Evolutionary conservation across 2,329 filamentous ascomycete genomes (phyloP), one percentile per base, ranked within the genome.

Genomic region (Colletotrichum incanum): DNA sequence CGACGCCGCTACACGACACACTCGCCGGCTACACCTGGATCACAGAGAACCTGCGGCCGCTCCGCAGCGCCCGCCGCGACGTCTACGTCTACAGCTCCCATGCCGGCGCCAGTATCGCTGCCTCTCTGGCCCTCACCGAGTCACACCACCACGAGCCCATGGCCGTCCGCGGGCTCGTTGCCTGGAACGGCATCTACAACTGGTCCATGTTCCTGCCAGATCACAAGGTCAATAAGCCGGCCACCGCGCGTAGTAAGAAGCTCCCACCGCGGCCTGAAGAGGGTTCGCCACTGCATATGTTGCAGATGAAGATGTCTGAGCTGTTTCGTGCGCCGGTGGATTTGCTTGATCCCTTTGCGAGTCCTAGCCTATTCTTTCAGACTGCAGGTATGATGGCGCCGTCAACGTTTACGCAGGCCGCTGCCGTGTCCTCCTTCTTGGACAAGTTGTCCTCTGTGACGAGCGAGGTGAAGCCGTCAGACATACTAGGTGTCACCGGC

Each of bases 101-200:
- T 74, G 83, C 92, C 0, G 88, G 90, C 20, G 90, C 88, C 45
- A 84, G 86, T 18, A 81, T 92, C 9, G 90, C 89, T 37, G 82
- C 86, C 18, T 86, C 88, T 1, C 81, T 92, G 3, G 86, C 89
- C 11, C 79, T 92, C 54, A 92, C 89, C 2, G 89, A 91, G 77
- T 81, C 85, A 1, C 82, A 84, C 55, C 75, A 80, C 2, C 81
- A 86, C 65, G 76, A 80, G 18, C 79, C 76, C 41, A 83, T 88
- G 76, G 83, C 82, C 49, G 82, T 92, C 54, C 84, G 87, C 12
- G 89, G 89, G 9, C 78, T 91, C 41, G 80, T 89, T 20, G 85
- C 86, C 9, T 87, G 87, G 79, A 90, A 92, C 74, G 90, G 89
- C 52, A 84, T 92, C 70, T 92, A 90, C 80, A 87, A 92, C 80